Evolutionary conservation across 441 rosid species (phyloP), one percentile per base, ranked within the genome.

Genomic region (Adansonia rubrostipa): DNA sequence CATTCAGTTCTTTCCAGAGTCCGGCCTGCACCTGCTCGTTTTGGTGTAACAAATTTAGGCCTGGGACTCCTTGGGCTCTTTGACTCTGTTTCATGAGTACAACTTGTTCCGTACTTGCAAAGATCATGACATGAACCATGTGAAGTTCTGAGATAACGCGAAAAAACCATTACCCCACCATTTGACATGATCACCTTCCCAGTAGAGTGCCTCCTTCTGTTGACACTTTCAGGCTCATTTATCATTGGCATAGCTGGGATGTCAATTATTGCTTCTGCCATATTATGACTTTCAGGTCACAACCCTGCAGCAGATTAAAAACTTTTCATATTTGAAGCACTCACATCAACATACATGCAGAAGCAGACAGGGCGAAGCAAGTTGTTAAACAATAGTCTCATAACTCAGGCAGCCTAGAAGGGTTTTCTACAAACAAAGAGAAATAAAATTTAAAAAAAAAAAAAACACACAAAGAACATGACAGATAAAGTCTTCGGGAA

Each of bases 81-180:
- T 63, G 44, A 56, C 68, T 75, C 82, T 57, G 56, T 70, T 80
- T 79, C 80, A 42, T 63, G 54, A 56, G 68, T 77, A 51, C 24
- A 17, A 40, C 67, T 71, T 66, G 10, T 77, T 28, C 88, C 92
- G 15, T 67, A 84, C 80, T 91, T 91, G 82, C 95, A 91, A 15
- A 81, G 50, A 74, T 91, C 93, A 83, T 91, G 95, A 76, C 81
- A 88, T 44, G 95, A 88, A 60, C 81, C 76, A 24, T 65, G 80
- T 44, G 83, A 82, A 80, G 82, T 78, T 58, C 82, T 83, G 22
- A 62, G 66, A 28, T 62, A 62, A 11, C 87, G 88, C 0, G 91
- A 87, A 74, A 58, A 14, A 73, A 79, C 80, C 50, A 54, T 78
- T 22, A 24, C 40, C 73, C 78, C 74, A 19, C 81, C 67, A 36